phyloP scores from a whole-genome alignment of 495 filamentous ascomycete species.

The Halenospora varia region DNA sequence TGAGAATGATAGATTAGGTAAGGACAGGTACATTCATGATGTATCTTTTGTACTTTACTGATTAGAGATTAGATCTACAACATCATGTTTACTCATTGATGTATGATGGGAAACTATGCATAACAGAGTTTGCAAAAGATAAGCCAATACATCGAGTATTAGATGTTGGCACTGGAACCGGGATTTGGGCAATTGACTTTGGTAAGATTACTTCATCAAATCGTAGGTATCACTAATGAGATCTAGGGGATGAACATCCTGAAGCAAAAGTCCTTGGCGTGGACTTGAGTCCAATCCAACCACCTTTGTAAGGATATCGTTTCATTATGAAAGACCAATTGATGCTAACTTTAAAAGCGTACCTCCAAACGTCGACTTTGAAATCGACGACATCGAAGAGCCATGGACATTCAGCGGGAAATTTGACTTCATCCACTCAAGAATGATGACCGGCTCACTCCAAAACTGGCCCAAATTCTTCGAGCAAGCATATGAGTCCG shows the following conservation, averaged over 20 bases:
- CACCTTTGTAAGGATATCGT: slow-evolving; percentile 33
- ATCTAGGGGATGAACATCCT: slow-evolving; percentile 13
- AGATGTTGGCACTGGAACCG: slow-evolving; percentile 14
- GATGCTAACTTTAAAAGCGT: slow-evolving; percentile 30
- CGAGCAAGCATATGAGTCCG: slow-evolving; percentile 23
- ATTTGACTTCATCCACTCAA: slow-evolving; percentile 47
- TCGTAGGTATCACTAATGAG: slow-evolving; percentile 32
- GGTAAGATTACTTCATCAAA: slow-evolving; percentile 24
- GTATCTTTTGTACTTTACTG: not conserved
- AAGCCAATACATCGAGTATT: slow-evolving; percentile 12
- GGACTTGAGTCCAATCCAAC: slow-evolving; percentile 50
- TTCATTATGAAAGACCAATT: not conserved
- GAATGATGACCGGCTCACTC: slow-evolving; percentile 37
- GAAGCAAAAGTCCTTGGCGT: slow-evolving; percentile 47
- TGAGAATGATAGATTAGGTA: slow-evolving; percentile 44
- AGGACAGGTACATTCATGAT: slow-evolving; percentile 1
- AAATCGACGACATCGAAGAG: slow-evolving; percentile 49
- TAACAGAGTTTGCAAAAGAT: too few relatives aligned
- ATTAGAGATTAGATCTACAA: slow-evolving; percentile 40
- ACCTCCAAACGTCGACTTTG: slow-evolving; percentile 48
- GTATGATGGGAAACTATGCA: slow-evolving; percentile 36
- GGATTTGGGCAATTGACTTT: slow-evolving; percentile 16
- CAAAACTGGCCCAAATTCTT: slow-evolving; percentile 26
- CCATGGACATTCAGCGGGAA: slow-evolving; percentile 43
- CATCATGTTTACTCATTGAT: slow-evolving; percentile 40